Conservation (phyloP, 2,329 filamentous ascomycete species). For the Alternaria sp. region DNA sequence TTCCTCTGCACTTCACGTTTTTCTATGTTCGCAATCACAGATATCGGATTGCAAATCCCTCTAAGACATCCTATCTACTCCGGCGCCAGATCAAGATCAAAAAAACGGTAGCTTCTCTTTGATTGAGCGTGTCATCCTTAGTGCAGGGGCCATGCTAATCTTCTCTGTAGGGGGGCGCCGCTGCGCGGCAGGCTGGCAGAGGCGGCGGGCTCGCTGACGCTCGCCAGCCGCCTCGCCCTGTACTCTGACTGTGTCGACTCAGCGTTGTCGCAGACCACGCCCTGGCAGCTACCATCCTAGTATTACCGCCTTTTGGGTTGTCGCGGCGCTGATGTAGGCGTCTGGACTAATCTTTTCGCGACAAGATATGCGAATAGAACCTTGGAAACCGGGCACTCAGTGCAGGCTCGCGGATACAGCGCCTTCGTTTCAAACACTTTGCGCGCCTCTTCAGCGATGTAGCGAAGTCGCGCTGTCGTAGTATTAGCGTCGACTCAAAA, state of each 20-base stretch:
- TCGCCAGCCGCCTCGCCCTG: not conserved
- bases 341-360: not conserved
- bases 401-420: not conserved
- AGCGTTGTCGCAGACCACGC: not conserved
- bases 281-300: not conserved
- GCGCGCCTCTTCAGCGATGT: not conserved
- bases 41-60: not conserved
- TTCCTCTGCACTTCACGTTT: not conserved
- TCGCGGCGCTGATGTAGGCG: not conserved
- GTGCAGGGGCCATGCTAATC: constrained; percentile 65
- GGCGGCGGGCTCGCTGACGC: not conserved
- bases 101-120: constrained; percentile 48
- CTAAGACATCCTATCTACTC: no score
- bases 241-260: not conserved
- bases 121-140: constrained; percentile 80
- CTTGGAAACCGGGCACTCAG: not conserved
- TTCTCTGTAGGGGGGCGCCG: not conserved
- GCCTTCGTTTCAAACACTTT: not conserved
- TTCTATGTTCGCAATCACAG: not conserved
- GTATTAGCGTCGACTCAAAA: not conserved
- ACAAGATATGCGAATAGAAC: not conserved
- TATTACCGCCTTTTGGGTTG: not conserved
- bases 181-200: not conserved
- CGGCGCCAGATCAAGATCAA: constrained; percentile 6
- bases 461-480: not conserved